phyloP scores from a whole-genome alignment of 148 eudicot genomes.

The Dysphania ambrosioides region DNA sequence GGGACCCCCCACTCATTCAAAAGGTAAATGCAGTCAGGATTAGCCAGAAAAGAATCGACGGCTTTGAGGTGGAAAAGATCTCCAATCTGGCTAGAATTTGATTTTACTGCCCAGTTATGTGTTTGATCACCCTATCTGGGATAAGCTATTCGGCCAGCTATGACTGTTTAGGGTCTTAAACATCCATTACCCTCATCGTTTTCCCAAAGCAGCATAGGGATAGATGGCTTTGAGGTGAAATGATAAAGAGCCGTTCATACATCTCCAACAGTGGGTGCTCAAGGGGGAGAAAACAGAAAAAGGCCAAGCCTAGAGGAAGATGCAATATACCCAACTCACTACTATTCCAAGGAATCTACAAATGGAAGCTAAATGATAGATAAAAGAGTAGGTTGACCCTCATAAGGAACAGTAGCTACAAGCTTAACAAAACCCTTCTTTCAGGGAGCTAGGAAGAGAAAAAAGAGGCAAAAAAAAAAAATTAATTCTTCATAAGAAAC shows the following conservation, averaged over 20 bases:
- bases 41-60: too few relatives aligned
- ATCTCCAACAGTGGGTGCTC: background rate
- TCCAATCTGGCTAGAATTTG: too few relatives aligned
- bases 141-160: background rate
- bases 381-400: background rate
- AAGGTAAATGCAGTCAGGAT: background rate
- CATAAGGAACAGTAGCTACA: too few relatives aligned
- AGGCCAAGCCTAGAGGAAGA: background rate
- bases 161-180: background rate
- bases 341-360: background rate
- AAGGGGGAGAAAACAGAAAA: constrained; percentile 4
- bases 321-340: background rate
- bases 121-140: background rate
- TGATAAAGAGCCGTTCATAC: background rate
- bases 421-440: too few relatives aligned
- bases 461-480: too few relatives aligned
- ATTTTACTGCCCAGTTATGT: background rate
- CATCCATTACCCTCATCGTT: background rate
- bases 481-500: too few relatives aligned
- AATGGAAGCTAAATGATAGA: background rate
- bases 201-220: background rate
- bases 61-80: too few relatives aligned
- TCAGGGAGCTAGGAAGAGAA: too few relatives aligned
- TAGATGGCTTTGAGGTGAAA: background rate
- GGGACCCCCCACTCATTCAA: background rate